Evolutionary conservation across 2,329 filamentous ascomycete genomes (phyloP), one percentile per base, ranked within the genome.

Genomic region (Daldinia sp.): DNA sequence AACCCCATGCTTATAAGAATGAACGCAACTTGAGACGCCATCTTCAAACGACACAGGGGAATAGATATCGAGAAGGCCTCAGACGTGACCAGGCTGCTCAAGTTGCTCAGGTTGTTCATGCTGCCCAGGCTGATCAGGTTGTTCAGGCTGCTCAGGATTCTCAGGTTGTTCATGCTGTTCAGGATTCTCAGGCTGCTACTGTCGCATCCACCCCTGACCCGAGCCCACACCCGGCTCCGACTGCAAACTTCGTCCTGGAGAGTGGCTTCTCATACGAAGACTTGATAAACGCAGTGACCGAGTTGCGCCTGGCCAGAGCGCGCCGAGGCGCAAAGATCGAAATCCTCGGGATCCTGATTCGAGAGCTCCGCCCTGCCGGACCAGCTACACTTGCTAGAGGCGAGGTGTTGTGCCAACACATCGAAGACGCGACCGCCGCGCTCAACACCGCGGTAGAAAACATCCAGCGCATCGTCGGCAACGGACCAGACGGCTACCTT

Each of bases 11-110:
- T 2, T 61, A 61, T 6, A 27, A 13, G n/a, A 6, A 29, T 1
- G 5, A 29, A 0, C 7, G 32, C 7, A 29, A n/a, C 21, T 23
- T 61, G n/a, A 56, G 10, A 6, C 35, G 45, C 3, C 58, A 61
- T 23, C 45, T 61, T 17, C 58, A 35, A 1, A 53, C 15, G 19
- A 48, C 21, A 13, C 53, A 52, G 37, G n/a, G 15, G 43, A 54
- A 10, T 15, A 37, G 1, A 0, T 25, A 35, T 11, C 10, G 4
- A 6, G 1, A 5, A 0, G 3, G 3, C 9, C 17, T 8, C 39
- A 23, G n/a, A n/a, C n/a, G n/a, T n/a, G n/a, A n/a, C n/a, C n/a
- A n/a, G n/a, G n/a, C n/a, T n/a, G n/a, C n/a, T n/a, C n/a, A n/a
- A n/a, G n/a, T n/a, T n/a, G n/a, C n/a, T n/a, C n/a, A n/a, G n/a